Evolutionary conservation across 2,329 filamentous ascomycete species (phyloP).

Genomic region (Verticillium nubilum): DNA sequence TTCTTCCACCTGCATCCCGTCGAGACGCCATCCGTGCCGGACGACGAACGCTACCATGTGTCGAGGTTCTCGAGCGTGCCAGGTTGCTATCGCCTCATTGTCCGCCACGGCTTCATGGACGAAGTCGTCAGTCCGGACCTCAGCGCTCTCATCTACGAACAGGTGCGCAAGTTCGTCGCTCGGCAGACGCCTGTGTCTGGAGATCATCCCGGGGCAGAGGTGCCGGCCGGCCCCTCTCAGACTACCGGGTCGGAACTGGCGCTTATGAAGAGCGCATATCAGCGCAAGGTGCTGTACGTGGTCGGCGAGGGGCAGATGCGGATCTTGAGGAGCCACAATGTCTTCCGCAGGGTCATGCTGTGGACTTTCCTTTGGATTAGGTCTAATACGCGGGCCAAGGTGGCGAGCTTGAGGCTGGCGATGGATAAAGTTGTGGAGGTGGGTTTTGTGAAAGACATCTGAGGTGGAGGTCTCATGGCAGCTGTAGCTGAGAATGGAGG

Average conservation of each 20-base stretch:
- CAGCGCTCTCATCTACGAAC: slow-evolving; percentile 52
- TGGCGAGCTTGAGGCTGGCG: slow-evolving; percentile 55
- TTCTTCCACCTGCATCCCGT: slow-evolving; percentile 70
- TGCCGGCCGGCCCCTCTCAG: slow-evolving; percentile 7
- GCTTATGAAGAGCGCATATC: slow-evolving; percentile 35
- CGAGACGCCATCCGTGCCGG: slow-evolving; percentile 48
- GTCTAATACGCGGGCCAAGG: slow-evolving; percentile 61
- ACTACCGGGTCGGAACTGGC: slow-evolving; percentile 33
- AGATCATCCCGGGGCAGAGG: slow-evolving; percentile 1
- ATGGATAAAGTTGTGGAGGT: slow-evolving; percentile 61
- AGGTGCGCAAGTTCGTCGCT: slow-evolving; percentile 46
- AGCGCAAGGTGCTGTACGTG: slow-evolving; percentile 47
- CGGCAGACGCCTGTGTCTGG: slow-evolving; percentile 17
- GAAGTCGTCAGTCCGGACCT: slow-evolving; percentile 62
- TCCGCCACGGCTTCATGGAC: slow-evolving; percentile 70
- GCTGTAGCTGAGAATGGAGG: neutral
- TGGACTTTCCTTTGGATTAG: slow-evolving; percentile 57
- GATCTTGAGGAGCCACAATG: slow-evolving; percentile 31
- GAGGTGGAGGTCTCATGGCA: neutral
- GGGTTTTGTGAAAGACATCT: slow-evolving; percentile 64
- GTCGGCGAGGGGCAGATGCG: slow-evolving; percentile 59
- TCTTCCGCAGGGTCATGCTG: slow-evolving; percentile 41
- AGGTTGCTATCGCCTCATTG: slow-evolving; percentile 62
- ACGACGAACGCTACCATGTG: slow-evolving; percentile 41
- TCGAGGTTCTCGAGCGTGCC: slow-evolving; percentile 41